These are phyloP conservation scores for Penicillium sp. DNA, from an alignment of 2,329 filamentous ascomycete genomes.

Conservation along the genomic window DNA sequence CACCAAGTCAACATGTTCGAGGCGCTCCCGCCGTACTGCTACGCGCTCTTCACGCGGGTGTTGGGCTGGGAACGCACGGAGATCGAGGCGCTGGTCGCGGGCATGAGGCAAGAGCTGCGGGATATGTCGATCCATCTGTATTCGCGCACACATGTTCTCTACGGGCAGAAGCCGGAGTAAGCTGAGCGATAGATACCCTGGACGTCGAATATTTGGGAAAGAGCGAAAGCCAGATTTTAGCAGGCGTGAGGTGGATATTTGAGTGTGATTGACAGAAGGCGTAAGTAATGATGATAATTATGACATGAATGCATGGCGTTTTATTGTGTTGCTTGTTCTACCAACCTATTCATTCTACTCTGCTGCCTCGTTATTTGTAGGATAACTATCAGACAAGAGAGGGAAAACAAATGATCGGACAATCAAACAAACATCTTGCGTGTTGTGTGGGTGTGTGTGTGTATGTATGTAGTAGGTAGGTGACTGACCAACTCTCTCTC, in stretches of 20 bases:
- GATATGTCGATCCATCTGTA: slow-evolving; percentile 45
- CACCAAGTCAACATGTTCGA: slow-evolving; percentile 44
- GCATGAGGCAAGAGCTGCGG: slow-evolving; percentile 44
- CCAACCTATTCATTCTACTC: not conserved
- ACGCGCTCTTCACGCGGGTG: slow-evolving; percentile 46
- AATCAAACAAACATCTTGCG: too few species aligned
- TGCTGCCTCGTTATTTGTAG: not conserved
- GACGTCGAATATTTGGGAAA: not conserved
- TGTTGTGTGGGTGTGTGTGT: too few species aligned
- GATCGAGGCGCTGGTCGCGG: slow-evolving; percentile 45
- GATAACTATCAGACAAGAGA: too few species aligned
- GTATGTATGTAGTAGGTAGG: too few species aligned
- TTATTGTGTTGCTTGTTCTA: not conserved
- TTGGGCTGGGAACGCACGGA: slow-evolving; percentile 43
- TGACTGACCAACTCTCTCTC: too few species aligned
- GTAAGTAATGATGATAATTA: not conserved
- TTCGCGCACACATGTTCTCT: slow-evolving; percentile 36
- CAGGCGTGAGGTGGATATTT: not conserved
- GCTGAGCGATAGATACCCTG: not conserved
- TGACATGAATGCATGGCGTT: not conserved
- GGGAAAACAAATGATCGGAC: too few species aligned
- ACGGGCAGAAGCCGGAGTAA: slow-evolving; percentile 31
- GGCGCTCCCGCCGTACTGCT: slow-evolving; percentile 40
- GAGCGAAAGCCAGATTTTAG: not conserved
- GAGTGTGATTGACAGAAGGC: not conserved